Conservation (phyloP, 2,329 filamentous ascomycete species). For the Trichoderma citrinoviride region DNA sequence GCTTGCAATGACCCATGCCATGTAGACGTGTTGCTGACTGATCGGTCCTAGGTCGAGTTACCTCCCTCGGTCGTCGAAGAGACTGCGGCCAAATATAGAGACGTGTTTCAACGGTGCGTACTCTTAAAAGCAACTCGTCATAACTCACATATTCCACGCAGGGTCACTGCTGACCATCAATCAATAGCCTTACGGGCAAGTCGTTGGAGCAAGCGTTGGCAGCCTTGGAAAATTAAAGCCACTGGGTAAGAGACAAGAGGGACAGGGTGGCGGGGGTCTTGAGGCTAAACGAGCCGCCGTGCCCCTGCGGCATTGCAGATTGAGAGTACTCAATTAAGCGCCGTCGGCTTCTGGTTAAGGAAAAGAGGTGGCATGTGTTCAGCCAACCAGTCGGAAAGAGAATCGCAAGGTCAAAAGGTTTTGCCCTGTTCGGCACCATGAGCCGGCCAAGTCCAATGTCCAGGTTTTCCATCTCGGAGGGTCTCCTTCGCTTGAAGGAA, state of each 20-base stretch:
- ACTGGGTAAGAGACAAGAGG: background rate
- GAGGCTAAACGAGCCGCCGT: background rate
- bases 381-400: background rate
- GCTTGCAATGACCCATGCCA: background rate
- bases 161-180: constrained; percentile 8
- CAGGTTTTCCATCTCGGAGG: background rate
- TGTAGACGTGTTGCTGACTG: background rate
- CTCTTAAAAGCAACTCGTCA: background rate
- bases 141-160: background rate
- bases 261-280: background rate
- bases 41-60: constrained; percentile 1
- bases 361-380: too few relatives aligned
- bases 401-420: background rate
- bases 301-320: too few relatives aligned
- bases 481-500: background rate
- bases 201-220: constrained; percentile 23
- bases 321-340: too few relatives aligned
- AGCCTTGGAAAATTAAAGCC: constrained; percentile 20
- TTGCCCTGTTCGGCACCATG: background rate
- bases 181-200: constrained; percentile 20
- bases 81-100: constrained; percentile 70
- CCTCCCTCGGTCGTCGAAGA: constrained; percentile 67
- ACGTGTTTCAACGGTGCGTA: constrained; percentile 55
- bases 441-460: background rate
- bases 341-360: too few relatives aligned